Evolutionary conservation across 2,329 filamentous ascomycete genomes (phyloP).

Genomic region (Pyrenochaeta sp.): DNA sequence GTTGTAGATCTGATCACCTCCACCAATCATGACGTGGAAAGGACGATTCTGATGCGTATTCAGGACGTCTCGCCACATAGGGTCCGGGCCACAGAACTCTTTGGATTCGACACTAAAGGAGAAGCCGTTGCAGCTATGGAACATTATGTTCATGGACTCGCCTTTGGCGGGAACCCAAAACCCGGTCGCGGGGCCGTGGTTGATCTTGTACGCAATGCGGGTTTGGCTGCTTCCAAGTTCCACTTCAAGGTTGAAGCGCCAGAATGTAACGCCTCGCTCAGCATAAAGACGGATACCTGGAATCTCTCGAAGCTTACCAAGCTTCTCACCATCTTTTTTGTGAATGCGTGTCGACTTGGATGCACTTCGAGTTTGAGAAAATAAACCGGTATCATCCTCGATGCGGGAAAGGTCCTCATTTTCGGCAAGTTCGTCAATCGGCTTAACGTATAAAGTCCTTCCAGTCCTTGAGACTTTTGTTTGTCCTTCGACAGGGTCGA

Average conservation of each 20-base stretch:
- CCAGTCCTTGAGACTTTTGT: conserved; percentile 85
- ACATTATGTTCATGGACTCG: conserved; percentile 98
- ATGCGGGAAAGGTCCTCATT: conserved; percentile 77
- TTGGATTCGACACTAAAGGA: conserved; percentile 79
- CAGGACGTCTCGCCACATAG: conserved; percentile 94
- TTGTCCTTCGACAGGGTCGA: conserved; percentile 88
- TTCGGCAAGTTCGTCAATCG: conserved; percentile 85
- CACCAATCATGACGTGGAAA: conserved; percentile 98
- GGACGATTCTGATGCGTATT: conserved; percentile 90
- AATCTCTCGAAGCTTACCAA: conserved; percentile 83
- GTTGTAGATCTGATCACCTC: conserved; percentile 97
- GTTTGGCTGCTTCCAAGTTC: conserved; percentile 81
- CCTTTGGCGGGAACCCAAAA: conserved; percentile 93
- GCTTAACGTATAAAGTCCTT: conserved; percentile 85
- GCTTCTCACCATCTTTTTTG: conserved; percentile 76
- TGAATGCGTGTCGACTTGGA: conserved; percentile 59
- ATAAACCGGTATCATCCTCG: conserved; percentile 84
- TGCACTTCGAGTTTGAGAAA: conserved; percentile 69
- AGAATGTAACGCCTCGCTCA: conserved; percentile 91
- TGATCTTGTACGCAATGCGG: conserved; percentile 94
- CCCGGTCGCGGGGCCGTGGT: conserved; percentile 82
- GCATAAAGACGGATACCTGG: conserved; percentile 81
- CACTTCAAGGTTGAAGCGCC: conserved; percentile 94
- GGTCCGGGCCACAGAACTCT: conserved; percentile 88
- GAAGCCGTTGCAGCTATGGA: conserved; percentile 97